Evolutionary conservation across 2,329 filamentous ascomycete species (phyloP).

Genomic region (Aspergillus aculeatinus): DNA sequence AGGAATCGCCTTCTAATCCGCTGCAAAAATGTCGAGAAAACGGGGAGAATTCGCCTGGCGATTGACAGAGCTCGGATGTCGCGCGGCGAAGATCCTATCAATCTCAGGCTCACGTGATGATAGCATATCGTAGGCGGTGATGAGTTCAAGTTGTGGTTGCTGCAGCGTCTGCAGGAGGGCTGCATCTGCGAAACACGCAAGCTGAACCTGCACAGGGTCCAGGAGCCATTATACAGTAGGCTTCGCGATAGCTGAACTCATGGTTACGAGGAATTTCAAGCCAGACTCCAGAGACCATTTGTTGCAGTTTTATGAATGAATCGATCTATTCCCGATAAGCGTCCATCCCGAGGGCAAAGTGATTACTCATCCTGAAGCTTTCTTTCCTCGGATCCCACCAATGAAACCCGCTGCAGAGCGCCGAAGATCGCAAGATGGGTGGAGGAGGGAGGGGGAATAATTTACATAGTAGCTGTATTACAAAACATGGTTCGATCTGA

Average conservation of each 20-base stretch:
- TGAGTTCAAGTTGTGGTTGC: too few species aligned
- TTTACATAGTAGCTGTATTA: slow-evolving; percentile 7
- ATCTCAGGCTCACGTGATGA: slow-evolving; percentile 17
- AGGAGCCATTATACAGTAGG: too few species aligned
- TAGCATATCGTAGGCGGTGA: neutral
- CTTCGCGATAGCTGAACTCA: too few species aligned
- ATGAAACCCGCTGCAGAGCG: neutral
- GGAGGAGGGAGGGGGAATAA: neutral
- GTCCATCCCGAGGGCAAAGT: neutral
- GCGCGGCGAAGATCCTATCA: slow-evolving; percentile 2
- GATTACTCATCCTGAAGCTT: neutral
- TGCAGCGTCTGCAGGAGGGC: neutral
- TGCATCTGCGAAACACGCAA: neutral
- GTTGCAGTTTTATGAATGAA: too few species aligned
- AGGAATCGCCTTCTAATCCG: neutral
- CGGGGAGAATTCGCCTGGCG: neutral
- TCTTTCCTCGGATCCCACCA: neutral
- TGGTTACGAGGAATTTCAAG: too few species aligned
- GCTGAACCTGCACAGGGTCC: neutral
- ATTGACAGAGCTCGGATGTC: neutral
- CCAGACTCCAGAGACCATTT: too few species aligned
- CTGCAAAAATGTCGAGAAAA: neutral
- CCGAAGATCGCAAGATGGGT: slow-evolving; percentile 6
- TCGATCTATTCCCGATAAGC: neutral
- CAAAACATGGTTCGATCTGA: slow-evolving; percentile 28